phyloP scores from a whole-genome alignment of 1,284 basidiomycete species.

The Cutaneotrichosporon spelunceum region DNA sequence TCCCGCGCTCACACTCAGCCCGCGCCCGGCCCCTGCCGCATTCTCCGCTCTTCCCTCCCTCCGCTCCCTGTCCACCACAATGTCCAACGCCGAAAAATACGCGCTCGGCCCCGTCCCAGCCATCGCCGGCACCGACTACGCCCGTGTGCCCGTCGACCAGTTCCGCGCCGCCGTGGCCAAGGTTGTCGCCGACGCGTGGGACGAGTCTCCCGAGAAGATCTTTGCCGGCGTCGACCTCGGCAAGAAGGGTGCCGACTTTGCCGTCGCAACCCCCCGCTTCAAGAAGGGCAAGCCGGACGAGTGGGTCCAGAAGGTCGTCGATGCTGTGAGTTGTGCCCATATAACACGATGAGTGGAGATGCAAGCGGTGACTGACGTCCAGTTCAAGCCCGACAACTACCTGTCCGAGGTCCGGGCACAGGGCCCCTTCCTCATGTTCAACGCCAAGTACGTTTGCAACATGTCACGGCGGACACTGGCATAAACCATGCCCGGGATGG shows the following conservation, averaged over 20 bases:
- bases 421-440: conserved; percentile 80
- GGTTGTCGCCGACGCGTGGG: conserved; percentile 66
- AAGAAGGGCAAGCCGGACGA: conserved; percentile 78
- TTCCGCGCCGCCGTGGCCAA: conserved; percentile 83
- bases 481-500: background rate
- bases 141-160: conserved; percentile 69
- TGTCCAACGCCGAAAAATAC: conserved; percentile 21
- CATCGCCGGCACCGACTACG: conserved; percentile 67
- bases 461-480: background rate
- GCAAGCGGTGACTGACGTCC: conserved; percentile 22
- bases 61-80: conserved; percentile 10
- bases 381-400: conserved; percentile 55
- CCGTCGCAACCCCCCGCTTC: conserved; percentile 86
- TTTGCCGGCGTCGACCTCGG: conserved; percentile 80
- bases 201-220: conserved; percentile 67
- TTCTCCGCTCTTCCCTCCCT: conserved; percentile 2
- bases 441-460: conserved; percentile 56
- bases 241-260: conserved; percentile 89
- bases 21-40: background rate
- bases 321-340: conserved; percentile 69
- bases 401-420: conserved; percentile 60
- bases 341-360: background rate
- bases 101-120: conserved; percentile 54
- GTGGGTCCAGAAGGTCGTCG: conserved; percentile 69
- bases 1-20: conserved; percentile 1